Evolutionary conservation across 2,329 filamentous ascomycete species (phyloP).

Genomic region (Aspergillus sp.): DNA sequence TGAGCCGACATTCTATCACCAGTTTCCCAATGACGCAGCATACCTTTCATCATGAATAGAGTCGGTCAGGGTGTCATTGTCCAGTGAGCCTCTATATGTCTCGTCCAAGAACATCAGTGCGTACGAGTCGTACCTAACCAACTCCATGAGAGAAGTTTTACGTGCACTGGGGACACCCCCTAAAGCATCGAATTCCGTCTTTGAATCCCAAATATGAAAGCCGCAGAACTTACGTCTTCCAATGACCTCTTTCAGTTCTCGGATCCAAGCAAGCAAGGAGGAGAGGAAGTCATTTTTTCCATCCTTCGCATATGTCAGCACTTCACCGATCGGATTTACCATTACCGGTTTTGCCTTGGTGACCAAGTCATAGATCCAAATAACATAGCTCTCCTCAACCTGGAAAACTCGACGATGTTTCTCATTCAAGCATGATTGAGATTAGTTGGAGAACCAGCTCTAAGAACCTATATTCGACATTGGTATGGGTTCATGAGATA

Average conservation of each 20-base stretch:
- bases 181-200: not conserved
- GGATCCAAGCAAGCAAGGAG: not conserved
- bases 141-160: not conserved
- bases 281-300: not conserved
- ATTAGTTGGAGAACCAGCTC: not conserved
- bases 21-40: not conserved
- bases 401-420: not conserved
- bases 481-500: no score
- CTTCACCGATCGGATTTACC: not conserved
- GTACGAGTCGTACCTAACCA: not conserved
- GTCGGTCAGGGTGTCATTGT: not conserved
- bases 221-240: not conserved
- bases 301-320: not conserved
- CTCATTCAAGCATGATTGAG: not conserved
- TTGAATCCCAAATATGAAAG: not conserved
- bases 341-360: not conserved
- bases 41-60: not conserved
- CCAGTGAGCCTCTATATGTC: not conserved
- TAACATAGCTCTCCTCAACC: not conserved
- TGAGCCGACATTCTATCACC: not conserved
- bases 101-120: not conserved
- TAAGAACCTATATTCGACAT: no score
- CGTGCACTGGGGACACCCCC: not conserved
- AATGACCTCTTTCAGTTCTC: not conserved
- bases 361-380: not conserved